Conservation (phyloP, 2,329 filamentous ascomycete genomes). For the Pseudogymnoascus sp. region DNA sequence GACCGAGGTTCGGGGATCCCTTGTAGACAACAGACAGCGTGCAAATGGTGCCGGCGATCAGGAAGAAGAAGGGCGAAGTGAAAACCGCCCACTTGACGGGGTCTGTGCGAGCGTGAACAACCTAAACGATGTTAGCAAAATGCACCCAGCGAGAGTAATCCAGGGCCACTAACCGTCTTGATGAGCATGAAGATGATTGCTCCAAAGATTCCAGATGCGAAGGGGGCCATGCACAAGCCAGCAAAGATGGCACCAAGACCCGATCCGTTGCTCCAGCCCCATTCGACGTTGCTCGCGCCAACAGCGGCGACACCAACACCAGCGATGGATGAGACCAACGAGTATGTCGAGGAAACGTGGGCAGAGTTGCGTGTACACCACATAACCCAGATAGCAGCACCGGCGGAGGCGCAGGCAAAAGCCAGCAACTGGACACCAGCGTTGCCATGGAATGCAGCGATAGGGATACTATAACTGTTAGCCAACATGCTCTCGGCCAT, state of each 20-base stretch:
- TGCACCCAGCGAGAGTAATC: not conserved
- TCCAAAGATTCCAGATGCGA: constrained; percentile 57
- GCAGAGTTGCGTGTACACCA: constrained; percentile 69
- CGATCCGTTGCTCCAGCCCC: constrained; percentile 63
- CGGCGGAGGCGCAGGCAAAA: constrained; percentile 57
- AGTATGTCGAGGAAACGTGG: constrained; percentile 67
- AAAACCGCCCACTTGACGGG: constrained; percentile 66
- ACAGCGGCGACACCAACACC: constrained; percentile 63
- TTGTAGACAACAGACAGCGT: constrained; percentile 76
- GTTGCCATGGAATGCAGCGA: constrained; percentile 48
- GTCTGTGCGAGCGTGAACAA: constrained; percentile 65
- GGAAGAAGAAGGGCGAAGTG: constrained; percentile 69
- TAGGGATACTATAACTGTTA: constrained; percentile 49
- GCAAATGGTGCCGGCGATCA: constrained; percentile 66
- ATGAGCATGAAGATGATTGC: constrained; percentile 66
- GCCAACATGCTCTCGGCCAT: not conserved
- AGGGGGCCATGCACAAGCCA: constrained; percentile 63
- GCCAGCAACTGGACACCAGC: constrained; percentile 62
- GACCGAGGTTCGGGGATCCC: constrained; percentile 61
- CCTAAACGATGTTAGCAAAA: not conserved
- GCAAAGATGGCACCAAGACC: constrained; percentile 67
- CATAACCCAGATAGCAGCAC: constrained; percentile 67
- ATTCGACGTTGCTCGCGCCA: constrained; percentile 54
- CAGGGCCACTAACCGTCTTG: constrained; percentile 40
- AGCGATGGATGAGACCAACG: constrained; percentile 60